Base-by-base conservation (phyloP, 2,329 filamentous ascomycete genomes). In the Phaeoacremonium minimum region DNA sequence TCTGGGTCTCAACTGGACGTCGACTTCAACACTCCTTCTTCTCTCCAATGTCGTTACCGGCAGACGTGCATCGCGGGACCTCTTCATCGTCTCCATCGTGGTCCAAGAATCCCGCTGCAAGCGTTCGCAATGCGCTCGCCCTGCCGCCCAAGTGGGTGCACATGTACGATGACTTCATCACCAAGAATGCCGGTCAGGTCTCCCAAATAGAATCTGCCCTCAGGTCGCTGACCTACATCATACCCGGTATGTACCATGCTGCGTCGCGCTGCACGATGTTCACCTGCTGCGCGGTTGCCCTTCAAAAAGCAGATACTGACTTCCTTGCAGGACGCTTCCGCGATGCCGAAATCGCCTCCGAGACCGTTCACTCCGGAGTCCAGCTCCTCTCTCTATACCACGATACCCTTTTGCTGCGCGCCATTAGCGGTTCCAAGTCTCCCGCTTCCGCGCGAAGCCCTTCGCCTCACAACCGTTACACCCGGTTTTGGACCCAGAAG, bases 191-290 rank as follows among this genome's bases (percentile, higher is more conserved):
- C 43, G 85, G 88, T 54, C 88, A 94, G 41, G 89, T 98, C 36
- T 87, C 88, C 33, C 90, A 95, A 67, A 91, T 98, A 45, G 93
- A 98, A 68, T 94, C 87, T 45, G 88, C 89, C 12, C 68, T 98
- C 55, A 81, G 93, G 28, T 95, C 89, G 18, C 67, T 98, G 46
- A 96, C 91, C 32, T 98, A 98, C 60, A 89, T 98, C 47, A 93
- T 97, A 33, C 93, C 91, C 40, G 90, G 85, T 81, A 57, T 38
- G 57, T 36, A n/a, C 15, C 22, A 5, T 22, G 12, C 45, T 9
- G 43, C 9, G 22, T 9, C 9, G 22, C 22, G 9, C 9, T 26
- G 9, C 22, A 9, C n/a, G 22, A 26, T n/a, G n/a, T n/a, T n/a
- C n/a, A n/a, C n/a, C n/a, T n/a, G n/a, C n/a, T 35, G 18, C 36